Evolutionary conservation across 345 rosid genomes (phyloP).

Genomic region (Clausena lansium): DNA sequence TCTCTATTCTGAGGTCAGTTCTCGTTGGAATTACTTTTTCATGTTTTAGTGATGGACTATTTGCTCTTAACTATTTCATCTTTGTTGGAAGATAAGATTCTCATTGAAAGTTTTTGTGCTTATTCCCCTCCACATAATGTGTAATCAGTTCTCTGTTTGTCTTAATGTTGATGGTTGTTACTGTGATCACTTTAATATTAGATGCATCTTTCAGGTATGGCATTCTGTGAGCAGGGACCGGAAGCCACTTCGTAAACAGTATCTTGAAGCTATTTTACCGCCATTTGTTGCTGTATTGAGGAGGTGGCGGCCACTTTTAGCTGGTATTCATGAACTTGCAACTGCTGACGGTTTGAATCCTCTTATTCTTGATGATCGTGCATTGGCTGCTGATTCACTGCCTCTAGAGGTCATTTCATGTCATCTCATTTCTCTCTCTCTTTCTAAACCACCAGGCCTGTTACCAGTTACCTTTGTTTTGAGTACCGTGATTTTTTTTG

Average conservation of each 20-base stretch:
- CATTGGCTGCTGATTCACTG: conserved; percentile 90
- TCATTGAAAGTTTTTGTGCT: not conserved
- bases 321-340: conserved; percentile 97
- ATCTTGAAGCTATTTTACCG: conserved; percentile 90
- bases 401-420: conserved; percentile 73
- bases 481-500: not conserved
- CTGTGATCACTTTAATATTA: conserved; percentile 13
- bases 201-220: conserved; percentile 68
- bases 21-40: conserved; percentile 21
- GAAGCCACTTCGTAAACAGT: conserved; percentile 85
- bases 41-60: not conserved
- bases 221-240: conserved; percentile 89
- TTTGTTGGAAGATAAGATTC: conserved; percentile 15
- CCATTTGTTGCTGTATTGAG: conserved; percentile 96
- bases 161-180: conserved; percentile 12
- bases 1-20: conserved; percentile 97
- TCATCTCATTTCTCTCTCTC: conserved; percentile 12
- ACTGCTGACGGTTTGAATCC: conserved; percentile 97
- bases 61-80: conserved; percentile 7
- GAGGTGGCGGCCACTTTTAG: conserved; percentile 97
- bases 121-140: conserved; percentile 12
- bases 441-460: conserved; percentile 14
- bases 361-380: conserved; percentile 88
- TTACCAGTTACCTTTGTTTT: not conserved
- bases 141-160: conserved; percentile 13